Evolutionary conservation across 805 yeast genomes (phyloP), one percentile per base, ranked within the genome.

Genomic region (Ogataea polymorpha): DNA sequence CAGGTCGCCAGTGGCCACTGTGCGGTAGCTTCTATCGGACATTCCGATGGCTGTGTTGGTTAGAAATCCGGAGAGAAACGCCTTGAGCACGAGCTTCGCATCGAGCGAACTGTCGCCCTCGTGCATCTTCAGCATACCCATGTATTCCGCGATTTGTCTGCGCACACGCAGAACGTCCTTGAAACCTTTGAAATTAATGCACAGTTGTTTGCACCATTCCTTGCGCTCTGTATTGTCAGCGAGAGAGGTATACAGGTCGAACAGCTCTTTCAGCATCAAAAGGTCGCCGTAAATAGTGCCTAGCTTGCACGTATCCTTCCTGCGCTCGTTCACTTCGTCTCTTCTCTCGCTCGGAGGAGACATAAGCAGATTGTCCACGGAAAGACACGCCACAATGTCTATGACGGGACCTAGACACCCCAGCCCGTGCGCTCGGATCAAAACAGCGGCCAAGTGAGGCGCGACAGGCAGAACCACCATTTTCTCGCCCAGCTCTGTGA

Each of bases 21-120:
- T 89, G 57, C 95, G 72, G 66, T 82, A 93, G 3, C 96, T 84
- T 55, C 97, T 74, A 61, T 93, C 98, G 0, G 98, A 96, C 79
- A 86, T 78, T 9, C 96, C 96, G 14, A 93, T 77, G 0, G 99
- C 99, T 0, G 96, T 82, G 61, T 91, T 90, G 35, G 82, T 74
- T n/a, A 87, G 74, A 53, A 74, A 91, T 0, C 99, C 99, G 27
- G 72, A 70, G 28, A 93, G 65, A 62, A 93, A 93, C 18, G 95
- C 77, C 59, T 86, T 86, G 41, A 91, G 66, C 7, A 91, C 71
- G 3, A 67, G 54, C 13, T 81, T 73, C 23, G 77, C 71, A 48
- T 82, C 82, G 30, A 78, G 45, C 30, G 73, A 63, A 8, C 44
- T 58, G 4, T 54, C 61, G n/a, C 57, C 57, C 12, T 61, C 63